Conservation (phyloP, 78 protist genomes). For the Dictyostelium brefeldianum region DNA sequence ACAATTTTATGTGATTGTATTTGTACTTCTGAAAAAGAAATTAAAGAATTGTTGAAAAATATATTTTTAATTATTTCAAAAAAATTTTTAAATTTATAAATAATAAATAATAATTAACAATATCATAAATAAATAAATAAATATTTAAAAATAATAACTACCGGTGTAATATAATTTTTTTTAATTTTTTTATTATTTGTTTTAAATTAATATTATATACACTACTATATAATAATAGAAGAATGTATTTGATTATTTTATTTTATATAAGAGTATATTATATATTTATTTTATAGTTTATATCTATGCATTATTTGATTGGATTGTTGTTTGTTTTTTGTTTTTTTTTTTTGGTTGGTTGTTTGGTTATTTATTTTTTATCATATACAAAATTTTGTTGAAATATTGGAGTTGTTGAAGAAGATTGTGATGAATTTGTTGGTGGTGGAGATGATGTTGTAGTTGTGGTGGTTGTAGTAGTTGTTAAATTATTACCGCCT, state of each 20-base stretch:
- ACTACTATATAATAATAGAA: too few species aligned
- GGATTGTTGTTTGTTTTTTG: not conserved
- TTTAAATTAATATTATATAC: too few species aligned
- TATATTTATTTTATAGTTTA: too few species aligned
- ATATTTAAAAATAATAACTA: not conserved
- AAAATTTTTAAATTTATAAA: slow-evolving; percentile 43
- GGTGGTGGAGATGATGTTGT: not conserved
- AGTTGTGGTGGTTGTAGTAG: not conserved
- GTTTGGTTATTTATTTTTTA: not conserved
- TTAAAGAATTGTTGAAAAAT: slow-evolving; percentile 55
- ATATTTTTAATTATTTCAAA: slow-evolving; percentile 45
- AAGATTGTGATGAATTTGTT: not conserved
- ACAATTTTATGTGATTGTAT: slow-evolving; percentile 75
- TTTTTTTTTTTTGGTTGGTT: not conserved
- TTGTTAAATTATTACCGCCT: not conserved
- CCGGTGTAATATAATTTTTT: too few species aligned
- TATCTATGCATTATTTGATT: too few species aligned
- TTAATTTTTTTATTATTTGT: too few species aligned
- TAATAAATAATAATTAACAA: too few species aligned
- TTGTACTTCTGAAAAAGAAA: slow-evolving; percentile 70
- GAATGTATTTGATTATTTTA: too few species aligned
- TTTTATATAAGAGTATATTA: too few species aligned
- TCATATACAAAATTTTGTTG: slow-evolving; percentile 9
- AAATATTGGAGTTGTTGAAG: slow-evolving; percentile 15
- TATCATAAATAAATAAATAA: slow-evolving; percentile 5